Conservation (phyloP, 2,329 filamentous ascomycete species). For the Chaetomiaceae sp. region DNA sequence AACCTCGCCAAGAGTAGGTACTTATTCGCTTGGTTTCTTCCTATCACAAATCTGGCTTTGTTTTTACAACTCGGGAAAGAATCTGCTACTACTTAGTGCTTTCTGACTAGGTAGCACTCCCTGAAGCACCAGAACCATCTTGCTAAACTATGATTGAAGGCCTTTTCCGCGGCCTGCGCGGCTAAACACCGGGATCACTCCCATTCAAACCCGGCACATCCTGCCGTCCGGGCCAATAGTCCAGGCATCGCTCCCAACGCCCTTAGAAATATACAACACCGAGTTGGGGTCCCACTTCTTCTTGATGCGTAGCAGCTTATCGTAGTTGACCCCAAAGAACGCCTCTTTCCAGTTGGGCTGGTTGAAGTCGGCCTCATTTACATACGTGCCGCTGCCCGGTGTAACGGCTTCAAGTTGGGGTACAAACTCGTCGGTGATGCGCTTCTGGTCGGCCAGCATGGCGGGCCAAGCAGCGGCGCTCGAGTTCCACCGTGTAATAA, state of each 20-base stretch:
- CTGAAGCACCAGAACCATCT: no score
- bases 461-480: conserved; percentile 31
- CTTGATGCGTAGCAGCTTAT: conserved; percentile 42
- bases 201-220: conserved; percentile 13
- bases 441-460: conserved; percentile 25
- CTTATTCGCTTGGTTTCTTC: no score
- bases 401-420: conserved; percentile 36
- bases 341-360: conserved; percentile 39
- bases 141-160: no score
- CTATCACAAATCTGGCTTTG: no score
- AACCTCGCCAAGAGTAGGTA: no score
- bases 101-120: no score
- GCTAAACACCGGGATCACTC: no score
- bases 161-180: no score
- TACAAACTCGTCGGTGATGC: conserved; percentile 30
- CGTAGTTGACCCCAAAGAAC: conserved; percentile 47
- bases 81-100: no score
- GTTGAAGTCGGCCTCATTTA: conserved; percentile 48
- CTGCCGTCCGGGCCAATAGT: conserved; percentile 6
- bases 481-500: conserved; percentile 28
- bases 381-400: conserved; percentile 40
- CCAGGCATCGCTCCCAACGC: conserved; percentile 32
- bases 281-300: conserved; percentile 43
- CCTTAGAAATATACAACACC: conserved; percentile 44
- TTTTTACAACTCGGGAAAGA: no score